These are phyloP conservation scores for Epichloe festucae DNA, from an alignment of 2,329 filamentous ascomycete genomes.

Conservation along the genomic window DNA sequence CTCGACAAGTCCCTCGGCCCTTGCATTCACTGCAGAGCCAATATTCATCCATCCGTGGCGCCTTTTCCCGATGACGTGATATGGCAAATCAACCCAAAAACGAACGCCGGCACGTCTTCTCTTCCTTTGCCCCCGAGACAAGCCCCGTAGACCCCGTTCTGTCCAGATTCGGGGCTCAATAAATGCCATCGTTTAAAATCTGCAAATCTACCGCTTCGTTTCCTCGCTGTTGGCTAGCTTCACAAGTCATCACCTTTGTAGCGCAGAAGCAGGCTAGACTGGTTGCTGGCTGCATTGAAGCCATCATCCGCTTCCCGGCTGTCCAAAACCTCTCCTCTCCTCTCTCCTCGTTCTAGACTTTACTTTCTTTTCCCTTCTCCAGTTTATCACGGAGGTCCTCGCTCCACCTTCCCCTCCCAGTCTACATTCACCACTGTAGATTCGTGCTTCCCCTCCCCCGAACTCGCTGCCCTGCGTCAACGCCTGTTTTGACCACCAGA, in stretches of 20 bases:
- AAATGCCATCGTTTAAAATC: not conserved
- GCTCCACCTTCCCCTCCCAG: too few species aligned
- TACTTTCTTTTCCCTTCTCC: not conserved
- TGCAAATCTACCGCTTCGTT: not conserved
- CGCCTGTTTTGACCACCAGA: not conserved
- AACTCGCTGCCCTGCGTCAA: not conserved
- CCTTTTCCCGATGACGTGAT: constrained; percentile 1
- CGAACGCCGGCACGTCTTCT: not conserved
- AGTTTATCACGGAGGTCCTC: not conserved
- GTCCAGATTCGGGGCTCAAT: not conserved
- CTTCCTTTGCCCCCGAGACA: not conserved
- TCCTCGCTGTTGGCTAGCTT: not conserved
- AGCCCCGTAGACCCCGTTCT: not conserved
- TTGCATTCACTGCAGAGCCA: not conserved
- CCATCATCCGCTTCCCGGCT: not conserved
- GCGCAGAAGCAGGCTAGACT: not conserved
- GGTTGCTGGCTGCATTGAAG: not conserved
- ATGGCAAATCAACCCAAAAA: not conserved
- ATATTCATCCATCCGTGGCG: not conserved
- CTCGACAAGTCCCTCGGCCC: not conserved
- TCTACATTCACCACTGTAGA: not conserved
- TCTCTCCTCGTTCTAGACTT: not conserved
- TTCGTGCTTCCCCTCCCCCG: not conserved
- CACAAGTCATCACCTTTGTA: not conserved
- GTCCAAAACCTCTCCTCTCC: not conserved